Percentiles rank a stretch among this genome's conserved stretches.
These are phyloP conservation scores for Geum urbanum DNA, from an alignment of 306 rosid species.

Conservation along the genomic window DNA sequence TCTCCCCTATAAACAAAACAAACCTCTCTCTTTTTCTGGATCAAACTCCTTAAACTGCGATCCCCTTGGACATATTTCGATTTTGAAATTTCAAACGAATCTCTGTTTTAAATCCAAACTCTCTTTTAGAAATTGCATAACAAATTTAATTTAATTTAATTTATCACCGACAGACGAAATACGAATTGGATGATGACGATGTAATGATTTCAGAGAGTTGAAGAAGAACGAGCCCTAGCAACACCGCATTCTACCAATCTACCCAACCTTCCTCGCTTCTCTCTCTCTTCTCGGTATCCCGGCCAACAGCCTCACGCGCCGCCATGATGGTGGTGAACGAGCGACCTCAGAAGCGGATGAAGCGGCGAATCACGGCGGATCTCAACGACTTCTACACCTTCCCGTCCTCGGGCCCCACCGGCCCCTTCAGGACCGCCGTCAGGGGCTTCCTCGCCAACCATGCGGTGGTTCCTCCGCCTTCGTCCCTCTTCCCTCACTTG, in stretches of 20 bases:
- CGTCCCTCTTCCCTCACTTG: constrained; percentile 74
- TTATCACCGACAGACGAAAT: not conserved
- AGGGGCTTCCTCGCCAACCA: constrained; percentile 56
- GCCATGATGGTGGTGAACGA: constrained; percentile 66
- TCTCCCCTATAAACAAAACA: not conserved
- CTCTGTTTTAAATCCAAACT: not conserved
- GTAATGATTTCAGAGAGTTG: not conserved
- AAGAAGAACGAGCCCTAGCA: not conserved
- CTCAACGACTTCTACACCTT: constrained; percentile 67
- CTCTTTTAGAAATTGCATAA: not conserved
- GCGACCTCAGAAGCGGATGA: constrained; percentile 74
- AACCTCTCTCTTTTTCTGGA: not conserved
- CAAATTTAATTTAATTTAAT: not conserved
- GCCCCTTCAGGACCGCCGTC: constrained; percentile 62
- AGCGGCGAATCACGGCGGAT: constrained; percentile 83
- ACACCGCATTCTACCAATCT: not conserved
- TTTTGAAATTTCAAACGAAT: not conserved
- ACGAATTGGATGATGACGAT: not conserved
- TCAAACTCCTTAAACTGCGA: not conserved
- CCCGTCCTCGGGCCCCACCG: constrained; percentile 37
- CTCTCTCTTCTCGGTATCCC: not conserved
- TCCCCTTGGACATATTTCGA: not conserved
- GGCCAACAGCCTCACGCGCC: not conserved
- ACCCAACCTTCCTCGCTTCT: not conserved
- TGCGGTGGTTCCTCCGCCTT: constrained; percentile 79